These are phyloP conservation scores for Tricholomella constricta DNA, from an alignment of 768 basidiomycete species.

Conservation along the genomic window DNA sequence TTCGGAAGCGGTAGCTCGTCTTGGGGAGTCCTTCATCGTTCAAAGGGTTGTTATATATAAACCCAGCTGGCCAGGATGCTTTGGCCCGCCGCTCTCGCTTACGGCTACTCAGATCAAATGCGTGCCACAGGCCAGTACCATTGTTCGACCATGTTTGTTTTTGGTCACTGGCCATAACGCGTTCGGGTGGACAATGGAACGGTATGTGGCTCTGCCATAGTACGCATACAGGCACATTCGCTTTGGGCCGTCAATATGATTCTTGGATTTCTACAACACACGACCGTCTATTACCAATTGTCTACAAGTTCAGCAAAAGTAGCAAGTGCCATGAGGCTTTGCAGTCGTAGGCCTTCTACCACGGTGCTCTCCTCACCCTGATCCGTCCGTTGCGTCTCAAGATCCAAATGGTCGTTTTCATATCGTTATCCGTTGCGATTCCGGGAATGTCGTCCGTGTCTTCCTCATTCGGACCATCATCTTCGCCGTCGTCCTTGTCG, in stretches of 20 bases:
- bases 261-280: neutral
- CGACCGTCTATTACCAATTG: neutral
- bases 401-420: conserved; percentile 43
- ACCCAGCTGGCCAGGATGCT: neutral
- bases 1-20: conserved; percentile 2
- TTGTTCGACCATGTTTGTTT: conserved; percentile 5
- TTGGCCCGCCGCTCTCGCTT: neutral
- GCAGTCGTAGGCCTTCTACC: conserved; percentile 22
- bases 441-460: neutral
- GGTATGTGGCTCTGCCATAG: neutral
- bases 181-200: neutral
- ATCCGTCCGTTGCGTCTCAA: conserved; percentile 41
- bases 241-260: neutral
- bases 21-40: neutral
- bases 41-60: conserved; percentile 12
- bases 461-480: neutral
- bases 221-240: neutral
- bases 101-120: neutral
- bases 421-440: conserved; percentile 12
- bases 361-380: conserved; percentile 43
- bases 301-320: too few species aligned
- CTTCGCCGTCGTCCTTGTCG: conserved; percentile 19
- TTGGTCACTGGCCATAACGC: neutral
- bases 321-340: too few species aligned
- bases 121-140: conserved; percentile 7